phyloP scores from a whole-genome alignment of 805 yeast genomes.

The Candida sphagnicola region DNA sequence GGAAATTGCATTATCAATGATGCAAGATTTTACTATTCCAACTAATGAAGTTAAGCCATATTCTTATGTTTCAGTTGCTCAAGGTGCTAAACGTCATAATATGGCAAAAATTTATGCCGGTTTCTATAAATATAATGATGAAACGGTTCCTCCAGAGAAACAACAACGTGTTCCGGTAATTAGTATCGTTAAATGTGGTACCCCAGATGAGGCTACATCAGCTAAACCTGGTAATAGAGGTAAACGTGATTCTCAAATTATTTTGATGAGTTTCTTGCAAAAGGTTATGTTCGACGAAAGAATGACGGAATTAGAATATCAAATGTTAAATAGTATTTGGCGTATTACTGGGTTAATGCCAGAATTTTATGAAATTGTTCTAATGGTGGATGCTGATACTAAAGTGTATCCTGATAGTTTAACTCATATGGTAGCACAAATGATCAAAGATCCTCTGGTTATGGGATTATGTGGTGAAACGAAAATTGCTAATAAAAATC shows the following conservation, averaged over 20 bases:
- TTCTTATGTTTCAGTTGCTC: conserved; percentile 94
- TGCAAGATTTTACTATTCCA: conserved; percentile 65
- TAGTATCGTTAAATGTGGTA: conserved; percentile 81
- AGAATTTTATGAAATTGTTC: conserved; percentile 70
- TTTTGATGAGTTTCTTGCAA: conserved; percentile 86
- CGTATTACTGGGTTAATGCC: conserved; percentile 82
- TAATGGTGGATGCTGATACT: conserved; percentile 96
- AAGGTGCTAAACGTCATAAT: conserved; percentile 91
- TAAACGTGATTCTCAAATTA: conserved; percentile 90
- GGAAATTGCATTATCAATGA: conserved; percentile 81
- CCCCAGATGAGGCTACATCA: conserved; percentile 68
- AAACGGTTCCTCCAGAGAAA: conserved; percentile 69
- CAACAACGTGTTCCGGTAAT: conserved; percentile 85
- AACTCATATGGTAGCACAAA: conserved; percentile 85
- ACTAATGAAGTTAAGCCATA: conserved; percentile 73
- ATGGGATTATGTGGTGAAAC: conserved; percentile 98
- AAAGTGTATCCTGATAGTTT: conserved; percentile 81
- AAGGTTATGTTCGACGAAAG: conserved; percentile 87
- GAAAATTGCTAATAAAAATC: conserved; percentile 76
- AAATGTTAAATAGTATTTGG: conserved; percentile 72
- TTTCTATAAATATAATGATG: conserved; percentile 79
- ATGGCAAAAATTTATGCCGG: conserved; percentile 98
- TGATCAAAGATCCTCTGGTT: conserved; percentile 79
- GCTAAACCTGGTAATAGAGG: conserved; percentile 88
- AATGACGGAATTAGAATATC: conserved; percentile 88